Percentiles rank a stretch among this genome's conserved stretches.
Conservation (phyloP, 495 filamentous ascomycete species). For the Tuber calosporum region DNA sequence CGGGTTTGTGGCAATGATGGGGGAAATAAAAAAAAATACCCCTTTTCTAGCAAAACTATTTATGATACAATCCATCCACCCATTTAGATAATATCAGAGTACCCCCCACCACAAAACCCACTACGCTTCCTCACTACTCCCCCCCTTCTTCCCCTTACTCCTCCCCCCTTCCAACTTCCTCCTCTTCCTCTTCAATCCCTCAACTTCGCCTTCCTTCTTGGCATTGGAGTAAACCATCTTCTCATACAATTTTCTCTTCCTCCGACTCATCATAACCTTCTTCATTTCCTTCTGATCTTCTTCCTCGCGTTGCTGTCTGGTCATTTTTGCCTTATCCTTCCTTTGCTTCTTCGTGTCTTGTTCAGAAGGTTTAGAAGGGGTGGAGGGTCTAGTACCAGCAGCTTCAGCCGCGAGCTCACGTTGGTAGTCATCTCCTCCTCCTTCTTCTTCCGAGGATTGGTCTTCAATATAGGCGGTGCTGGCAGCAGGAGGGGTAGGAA, state of each 20-base stretch:
- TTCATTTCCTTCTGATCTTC: constrained; percentile 76
- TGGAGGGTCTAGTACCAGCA: constrained; percentile 43
- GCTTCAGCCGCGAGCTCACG: constrained; percentile 89
- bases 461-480: constrained; percentile 31
- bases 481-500: neutral
- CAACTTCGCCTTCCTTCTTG: constrained; percentile 70
- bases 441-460: constrained; percentile 38
- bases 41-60: neutral
- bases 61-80: neutral
- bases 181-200: constrained; percentile 70
- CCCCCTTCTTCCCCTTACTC: constrained; percentile 41
- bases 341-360: constrained; percentile 54
- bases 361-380: constrained; percentile 35
- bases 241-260: constrained; percentile 82
- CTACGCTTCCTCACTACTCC: neutral
- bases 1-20: no score
- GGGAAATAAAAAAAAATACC: neutral
- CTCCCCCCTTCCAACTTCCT: constrained; percentile 73
- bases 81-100: neutral
- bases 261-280: constrained; percentile 88
- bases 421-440: constrained; percentile 53
- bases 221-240: constrained; percentile 88
- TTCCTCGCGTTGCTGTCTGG: constrained; percentile 61
- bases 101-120: neutral
- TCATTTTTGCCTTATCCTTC: constrained; percentile 58